Percentiles rank a stretch among this genome's conserved stretches.
phyloP scores from a whole-genome alignment of 495 filamentous ascomycete genomes.

The Penicillium lividum region DNA sequence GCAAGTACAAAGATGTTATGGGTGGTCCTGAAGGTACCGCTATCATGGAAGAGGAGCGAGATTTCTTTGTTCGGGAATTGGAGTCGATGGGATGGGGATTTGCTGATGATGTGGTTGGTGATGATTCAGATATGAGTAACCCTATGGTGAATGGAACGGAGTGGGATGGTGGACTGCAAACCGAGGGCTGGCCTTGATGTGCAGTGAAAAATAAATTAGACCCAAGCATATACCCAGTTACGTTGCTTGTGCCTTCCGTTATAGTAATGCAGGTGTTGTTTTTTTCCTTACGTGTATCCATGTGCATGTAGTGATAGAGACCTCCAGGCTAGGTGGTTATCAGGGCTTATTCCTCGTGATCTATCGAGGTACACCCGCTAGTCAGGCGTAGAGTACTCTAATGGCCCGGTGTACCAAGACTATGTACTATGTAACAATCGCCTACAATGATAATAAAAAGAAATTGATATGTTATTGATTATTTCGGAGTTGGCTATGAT shows the following conservation, averaged over 20 bases:
- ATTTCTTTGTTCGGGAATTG: slow-evolving; percentile 88
- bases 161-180: slow-evolving; percentile 50
- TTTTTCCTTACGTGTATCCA: too few relatives aligned
- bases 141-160: slow-evolving; percentile 43
- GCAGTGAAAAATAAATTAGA: not conserved
- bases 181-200: slow-evolving; percentile 42
- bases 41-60: slow-evolving; percentile 73
- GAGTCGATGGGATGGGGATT: slow-evolving; percentile 73
- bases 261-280: not conserved
- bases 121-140: slow-evolving; percentile 50
- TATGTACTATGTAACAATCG: too few relatives aligned
- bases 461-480: too few relatives aligned
- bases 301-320: too few relatives aligned
- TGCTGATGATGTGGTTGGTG: slow-evolving; percentile 37
- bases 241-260: not conserved
- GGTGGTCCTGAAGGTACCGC: slow-evolving; percentile 58
- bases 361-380: too few relatives aligned
- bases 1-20: slow-evolving; percentile 79
- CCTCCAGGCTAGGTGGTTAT: too few relatives aligned
- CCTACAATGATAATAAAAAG: too few relatives aligned
- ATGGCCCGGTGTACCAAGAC: too few relatives aligned
- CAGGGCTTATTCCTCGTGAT: too few relatives aligned
- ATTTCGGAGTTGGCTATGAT: too few relatives aligned
- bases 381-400: too few relatives aligned
- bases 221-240: slow-evolving; percentile 18